Evolutionary conservation across 306 rosid species (phyloP).

Genomic region (Lathyrus aphaca): DNA sequence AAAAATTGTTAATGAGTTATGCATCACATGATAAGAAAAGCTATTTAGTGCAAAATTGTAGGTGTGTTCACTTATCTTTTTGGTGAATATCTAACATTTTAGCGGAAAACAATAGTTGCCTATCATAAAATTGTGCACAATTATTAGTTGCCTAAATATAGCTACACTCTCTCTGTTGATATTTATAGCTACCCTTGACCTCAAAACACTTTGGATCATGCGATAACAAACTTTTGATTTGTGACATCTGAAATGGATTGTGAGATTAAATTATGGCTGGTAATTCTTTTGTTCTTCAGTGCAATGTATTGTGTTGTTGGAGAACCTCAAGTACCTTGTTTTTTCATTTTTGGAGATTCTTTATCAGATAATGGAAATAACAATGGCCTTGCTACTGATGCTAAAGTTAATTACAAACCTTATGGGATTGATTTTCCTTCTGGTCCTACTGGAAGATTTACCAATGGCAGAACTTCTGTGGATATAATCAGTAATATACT

Average conservation of each 20-base stretch:
- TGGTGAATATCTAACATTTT: too few species aligned
- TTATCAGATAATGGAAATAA: constrained; percentile 67
- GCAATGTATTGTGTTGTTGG: constrained; percentile 33
- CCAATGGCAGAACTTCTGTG: constrained; percentile 54
- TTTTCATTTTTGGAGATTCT: constrained; percentile 77
- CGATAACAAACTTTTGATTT: neutral
- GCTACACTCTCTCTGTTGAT: neutral
- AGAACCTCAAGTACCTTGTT: constrained; percentile 52
- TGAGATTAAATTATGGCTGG: constrained; percentile 32
- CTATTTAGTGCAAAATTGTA: too few species aligned
- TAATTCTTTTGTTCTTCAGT: constrained; percentile 23
- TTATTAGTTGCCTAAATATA: too few species aligned
- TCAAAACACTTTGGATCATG: constrained; percentile 1
- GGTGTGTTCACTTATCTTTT: too few species aligned
- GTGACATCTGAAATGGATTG: constrained; percentile 7
- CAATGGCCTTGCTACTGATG: constrained; percentile 36
- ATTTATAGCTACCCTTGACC: neutral
- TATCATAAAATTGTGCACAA: too few species aligned
- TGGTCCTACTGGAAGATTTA: constrained; percentile 66
- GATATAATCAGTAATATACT: constrained; percentile 38
- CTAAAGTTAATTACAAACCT: constrained; percentile 51
- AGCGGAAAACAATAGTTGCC: too few species aligned
- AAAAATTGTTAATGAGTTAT: too few species aligned
- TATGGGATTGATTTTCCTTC: constrained; percentile 61
- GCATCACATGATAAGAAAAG: too few species aligned